phyloP scores from a whole-genome alignment of 345 rosid genomes.

The Euphorbia tirucalli region DNA sequence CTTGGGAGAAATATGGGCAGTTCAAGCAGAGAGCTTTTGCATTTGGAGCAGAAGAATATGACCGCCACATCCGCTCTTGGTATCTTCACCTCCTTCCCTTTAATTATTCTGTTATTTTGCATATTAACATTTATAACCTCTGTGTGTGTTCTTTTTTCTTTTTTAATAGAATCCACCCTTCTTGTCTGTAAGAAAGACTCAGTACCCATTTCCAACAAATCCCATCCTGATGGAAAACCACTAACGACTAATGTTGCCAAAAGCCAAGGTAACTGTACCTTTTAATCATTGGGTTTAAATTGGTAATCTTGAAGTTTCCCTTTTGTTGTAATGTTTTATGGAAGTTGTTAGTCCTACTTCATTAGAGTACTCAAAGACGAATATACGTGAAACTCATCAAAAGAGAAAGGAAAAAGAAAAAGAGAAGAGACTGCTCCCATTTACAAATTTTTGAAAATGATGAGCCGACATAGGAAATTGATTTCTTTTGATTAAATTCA shows the following conservation, averaged over 20 bases:
- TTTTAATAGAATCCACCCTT: slow-evolving; percentile 41
- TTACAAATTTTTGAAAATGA: too few species aligned
- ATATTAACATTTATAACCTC: neutral
- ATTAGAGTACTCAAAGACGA: neutral
- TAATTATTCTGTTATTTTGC: neutral
- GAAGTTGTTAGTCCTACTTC: too few species aligned
- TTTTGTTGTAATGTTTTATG: too few species aligned
- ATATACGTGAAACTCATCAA: neutral
- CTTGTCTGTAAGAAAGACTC: slow-evolving; percentile 32
- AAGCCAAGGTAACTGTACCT: slow-evolving; percentile 49
- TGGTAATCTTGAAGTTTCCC: neutral
- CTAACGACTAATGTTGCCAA: slow-evolving; percentile 37
- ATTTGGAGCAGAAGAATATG: slow-evolving; percentile 17
- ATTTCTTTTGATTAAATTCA: too few species aligned
- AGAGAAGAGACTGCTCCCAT: too few species aligned
- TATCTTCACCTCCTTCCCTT: neutral
- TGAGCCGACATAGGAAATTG: too few species aligned
- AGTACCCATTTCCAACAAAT: slow-evolving; percentile 14
- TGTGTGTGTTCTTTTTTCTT: neutral
- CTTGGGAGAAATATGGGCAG: neutral
- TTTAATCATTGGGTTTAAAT: neutral
- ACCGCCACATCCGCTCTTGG: slow-evolving; percentile 8
- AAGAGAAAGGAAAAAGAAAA: too few species aligned
- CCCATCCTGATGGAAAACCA: slow-evolving; percentile 35
- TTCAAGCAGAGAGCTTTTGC: slow-evolving; percentile 19